These are phyloP conservation scores for Syzygium grande DNA, from an alignment of 345 rosid genomes.

Conservation along the genomic window DNA sequence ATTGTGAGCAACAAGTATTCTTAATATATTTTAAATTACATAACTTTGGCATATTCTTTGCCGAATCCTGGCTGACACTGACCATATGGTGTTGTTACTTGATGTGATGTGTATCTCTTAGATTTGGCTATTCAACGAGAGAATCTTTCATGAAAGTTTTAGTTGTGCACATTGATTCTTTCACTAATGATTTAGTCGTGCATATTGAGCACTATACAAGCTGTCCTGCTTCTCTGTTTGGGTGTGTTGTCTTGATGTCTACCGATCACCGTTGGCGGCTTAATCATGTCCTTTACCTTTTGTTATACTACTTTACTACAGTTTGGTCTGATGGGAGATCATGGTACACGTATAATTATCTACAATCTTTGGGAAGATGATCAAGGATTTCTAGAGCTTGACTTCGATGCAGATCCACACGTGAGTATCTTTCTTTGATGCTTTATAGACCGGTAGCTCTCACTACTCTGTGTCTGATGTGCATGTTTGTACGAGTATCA, in stretches of 20 bases:
- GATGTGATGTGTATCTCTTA: neutral
- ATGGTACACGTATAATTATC: conserved; percentile 76
- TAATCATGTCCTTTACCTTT: neutral
- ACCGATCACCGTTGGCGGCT: neutral
- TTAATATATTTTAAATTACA: neutral
- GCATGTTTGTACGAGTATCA: conserved; percentile 17
- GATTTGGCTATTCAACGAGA: neutral
- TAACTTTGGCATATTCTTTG: neutral
- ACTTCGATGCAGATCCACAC: conserved; percentile 61
- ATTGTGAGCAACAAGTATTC: neutral
- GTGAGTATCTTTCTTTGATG: conserved; percentile 31
- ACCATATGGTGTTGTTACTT: neutral
- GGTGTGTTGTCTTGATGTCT: neutral
- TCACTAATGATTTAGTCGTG: neutral
- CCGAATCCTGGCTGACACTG: neutral
- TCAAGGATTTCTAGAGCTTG: conserved; percentile 74
- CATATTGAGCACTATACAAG: neutral
- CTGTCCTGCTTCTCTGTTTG: neutral
- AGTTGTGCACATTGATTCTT: too few species aligned
- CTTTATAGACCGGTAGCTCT: neutral
- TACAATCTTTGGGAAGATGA: conserved; percentile 98
- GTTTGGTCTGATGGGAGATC: conserved; percentile 68
- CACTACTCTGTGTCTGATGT: neutral
- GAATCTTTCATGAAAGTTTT: neutral
- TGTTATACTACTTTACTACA: conserved; percentile 13